Base-by-base conservation (phyloP, 495 filamentous ascomycete genomes). In the Xylaria cubensis region DNA sequence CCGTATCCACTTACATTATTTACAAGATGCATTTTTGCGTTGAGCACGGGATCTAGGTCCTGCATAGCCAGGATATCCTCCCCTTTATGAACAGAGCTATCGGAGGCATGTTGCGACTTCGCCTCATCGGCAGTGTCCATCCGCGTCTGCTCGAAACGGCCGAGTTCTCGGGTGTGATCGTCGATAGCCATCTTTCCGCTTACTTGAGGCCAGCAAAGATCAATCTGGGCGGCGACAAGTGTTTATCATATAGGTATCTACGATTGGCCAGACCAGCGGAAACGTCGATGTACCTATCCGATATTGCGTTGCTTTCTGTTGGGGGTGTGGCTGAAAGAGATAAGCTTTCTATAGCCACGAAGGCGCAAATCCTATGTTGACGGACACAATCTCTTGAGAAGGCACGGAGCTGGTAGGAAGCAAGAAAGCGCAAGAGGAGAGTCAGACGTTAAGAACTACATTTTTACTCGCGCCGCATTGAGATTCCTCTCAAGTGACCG, bases 21-120 rank as follows among this genome's bases (percentile, higher is more conserved):
- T 71, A 92, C 85, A 73, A 92, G 76, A 64, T 87, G 84, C 89
- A 92, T 92, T 78, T 92, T 92, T 13, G 86, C 86, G 67, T 87
- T 88, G 67, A 92, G 80, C 12, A 86, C 90, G n/a, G 87, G 88
- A 73, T 93, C 90, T 59, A 88, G 79, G 63, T 86, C 82, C 59
- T 86, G 80, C 50, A 79, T 81, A 9, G 84, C 79, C 8, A 90
- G 79, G 62, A 90, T 81, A 67, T 89, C 85, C 68, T 84, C 84
- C 44, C 81, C 83, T 63, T 80, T 72, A 48, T 62, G 71, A 44
- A 63, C 6, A 17, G 71, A 42, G 44, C 32, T 32, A 34, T 64
- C 75, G 63, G 74, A 48, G 4, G 12, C 26, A 1, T 7, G 73
- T 63, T 72, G 73, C 73, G 77, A 74, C 72, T 72, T 72, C 62